Evolutionary conservation across 345 rosid species (phyloP), one percentile per base, ranked within the genome.

Genomic region (Chamaenerion angustifolium): DNA sequence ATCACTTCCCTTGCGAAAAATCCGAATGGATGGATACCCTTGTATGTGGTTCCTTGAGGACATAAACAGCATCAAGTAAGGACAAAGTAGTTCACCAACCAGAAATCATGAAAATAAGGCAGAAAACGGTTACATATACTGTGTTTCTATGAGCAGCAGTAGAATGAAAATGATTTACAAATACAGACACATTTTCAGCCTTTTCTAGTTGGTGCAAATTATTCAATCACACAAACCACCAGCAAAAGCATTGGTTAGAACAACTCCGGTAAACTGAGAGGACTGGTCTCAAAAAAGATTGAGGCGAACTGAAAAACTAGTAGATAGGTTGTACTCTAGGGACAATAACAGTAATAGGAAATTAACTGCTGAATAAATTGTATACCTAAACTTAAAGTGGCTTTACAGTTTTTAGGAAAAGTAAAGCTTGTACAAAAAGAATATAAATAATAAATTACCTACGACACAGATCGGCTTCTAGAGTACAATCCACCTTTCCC

Each of bases 21-120:
- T 93, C 64, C 99, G 90, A 74, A 93, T 81, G 16, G 99, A 88
- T 56, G 97, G 99, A 73, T 88, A 93, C 31, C 87, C 99, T 70
- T 93, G 99, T 52, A 93, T 70, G 72, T 93, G 95, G 73, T 81
- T 62, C 78, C 99, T 93, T 79, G 62, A 65, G 51, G 45, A 62
- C 43, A 54, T 51, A 37, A 16, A 42, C 55, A 54, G 12, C 13
- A 42, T 23, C 21, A 46, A 19, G 52, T 51, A 46, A 45, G 54
- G 10, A 15, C 16, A 11, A 49, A 21, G 14, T 48, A 48, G 35
- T 25, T 23, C 50, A 47, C 27, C 14, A 47, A 18, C 49, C 21
- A 46, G 12, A 47, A 23, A 13, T 5, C 10, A 12, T 13, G 13
- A 49, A 23, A 12, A 11, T 49, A 48, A 48, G n/a, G 35, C 8